Evolutionary conservation across 192 early-diverging fungal species (phyloP), one percentile per base, ranked within the genome.

Genomic region (Rhizophlyctis rosea): DNA sequence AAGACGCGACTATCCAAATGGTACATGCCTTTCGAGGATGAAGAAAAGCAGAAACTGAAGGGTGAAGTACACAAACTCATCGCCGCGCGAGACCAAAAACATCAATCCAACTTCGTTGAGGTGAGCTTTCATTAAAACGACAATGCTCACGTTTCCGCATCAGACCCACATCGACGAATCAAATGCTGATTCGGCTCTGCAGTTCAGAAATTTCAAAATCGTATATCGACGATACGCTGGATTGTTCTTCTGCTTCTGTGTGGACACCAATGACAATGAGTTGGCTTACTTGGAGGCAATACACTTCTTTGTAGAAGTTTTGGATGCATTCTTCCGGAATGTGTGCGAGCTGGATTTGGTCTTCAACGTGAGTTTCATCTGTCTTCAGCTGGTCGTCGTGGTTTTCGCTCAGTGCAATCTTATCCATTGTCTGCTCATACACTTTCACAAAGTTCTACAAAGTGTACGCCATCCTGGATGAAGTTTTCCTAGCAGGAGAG

Each of bases 161-260:
- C 7, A 18, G 18, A 44, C 7, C 39, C 18, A 7, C 39, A 44
- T 7, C 18, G 39, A 44, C 39, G 18, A 44, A 13, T 7, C 13
- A 11, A 27, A 39, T 7, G 29, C 28, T 30, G 0, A 23, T 34
- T 23, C 24, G 13, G 23, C 30, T 7, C 21, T 21, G 27, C 62
- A 92, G 91, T 98, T 95, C 79, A 88, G 93, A 65, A 95, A 95
- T 79, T 90, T 94, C 79, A 98, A 97, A 72, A 91, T 99, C 34
- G 91, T 99, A 0, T 99, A 99, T 65, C 90, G 97, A 34, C 88
- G 97, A 29, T 98, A 98, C 76, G 95, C 95, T 0, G 95, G 74
- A n/a, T 78, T 99, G 27, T 99, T 96, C 77, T 99, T 99, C 74
- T 98, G 97, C 76, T 91, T 98, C 68, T 96, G 95, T 72, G 94